phyloP scores from a whole-genome alignment of 2,329 filamentous ascomycete genomes.

The Metarhizium rileyi region DNA sequence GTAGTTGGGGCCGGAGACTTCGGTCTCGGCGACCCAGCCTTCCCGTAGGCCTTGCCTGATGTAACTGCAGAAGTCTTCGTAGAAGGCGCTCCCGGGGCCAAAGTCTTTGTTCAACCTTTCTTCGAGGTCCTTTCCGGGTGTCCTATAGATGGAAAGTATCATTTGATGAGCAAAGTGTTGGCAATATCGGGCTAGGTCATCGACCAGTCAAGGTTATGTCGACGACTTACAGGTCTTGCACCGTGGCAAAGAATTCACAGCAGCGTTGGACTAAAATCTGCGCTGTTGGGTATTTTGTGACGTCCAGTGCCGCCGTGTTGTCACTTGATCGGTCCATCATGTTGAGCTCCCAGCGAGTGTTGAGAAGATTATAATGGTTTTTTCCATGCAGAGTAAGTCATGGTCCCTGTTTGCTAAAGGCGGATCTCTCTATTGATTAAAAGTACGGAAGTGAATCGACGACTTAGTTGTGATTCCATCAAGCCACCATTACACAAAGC shows the following conservation, averaged over 20 bases:
- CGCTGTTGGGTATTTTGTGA: conserved; percentile 18
- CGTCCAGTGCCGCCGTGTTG: conserved; percentile 4
- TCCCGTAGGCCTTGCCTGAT: conserved; percentile 30
- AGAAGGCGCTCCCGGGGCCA: conserved; percentile 31
- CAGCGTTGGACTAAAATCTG: conserved; percentile 18
- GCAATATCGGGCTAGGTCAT: background rate
- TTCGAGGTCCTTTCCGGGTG: conserved; percentile 36
- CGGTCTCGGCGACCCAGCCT: conserved; percentile 34
- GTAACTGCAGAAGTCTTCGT: conserved; percentile 30
- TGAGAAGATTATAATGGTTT: background rate
- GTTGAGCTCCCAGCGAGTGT: background rate
- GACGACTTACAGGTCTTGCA: conserved; percentile 20
- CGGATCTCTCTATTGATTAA: background rate
- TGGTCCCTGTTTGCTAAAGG: background rate
- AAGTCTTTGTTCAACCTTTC: conserved; percentile 31
- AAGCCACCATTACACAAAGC: too few species aligned
- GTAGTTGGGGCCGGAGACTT: conserved; percentile 35
- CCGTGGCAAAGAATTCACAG: conserved; percentile 20
- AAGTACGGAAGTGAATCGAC: too few species aligned
- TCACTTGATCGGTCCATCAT: background rate
- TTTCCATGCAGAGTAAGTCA: background rate
- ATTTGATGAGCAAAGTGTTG: background rate
- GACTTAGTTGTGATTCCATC: background rate
- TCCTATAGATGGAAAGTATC: conserved; percentile 18
- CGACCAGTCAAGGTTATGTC: too few species aligned